Percentiles rank a stretch among this genome's conserved stretches.
These are phyloP conservation scores for Syzygium malaccense DNA, from an alignment of 441 rosid genomes.

Conservation along the genomic window DNA sequence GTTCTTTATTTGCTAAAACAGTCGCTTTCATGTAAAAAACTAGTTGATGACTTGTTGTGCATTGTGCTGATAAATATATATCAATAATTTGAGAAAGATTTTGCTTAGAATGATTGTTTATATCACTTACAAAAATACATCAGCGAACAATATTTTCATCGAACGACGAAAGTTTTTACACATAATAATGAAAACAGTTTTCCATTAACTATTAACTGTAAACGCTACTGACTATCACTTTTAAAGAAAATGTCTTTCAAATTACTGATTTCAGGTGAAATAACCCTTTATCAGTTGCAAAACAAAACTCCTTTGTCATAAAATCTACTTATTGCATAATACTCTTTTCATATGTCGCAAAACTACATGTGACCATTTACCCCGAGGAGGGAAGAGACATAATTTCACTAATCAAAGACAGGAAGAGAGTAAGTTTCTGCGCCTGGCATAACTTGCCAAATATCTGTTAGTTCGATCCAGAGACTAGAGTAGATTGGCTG, in stretches of 20 bases:
- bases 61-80: background rate
- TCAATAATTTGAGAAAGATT: background rate
- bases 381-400: background rate
- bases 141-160: background rate
- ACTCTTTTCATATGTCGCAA: background rate
- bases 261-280: background rate
- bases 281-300: background rate
- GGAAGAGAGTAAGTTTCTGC: background rate
- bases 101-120: background rate
- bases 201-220: background rate
- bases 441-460: background rate
- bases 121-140: no score
- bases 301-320: background rate
- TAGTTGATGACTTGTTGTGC: background rate
- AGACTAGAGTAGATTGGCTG: background rate
- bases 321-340: background rate
- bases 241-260: background rate
- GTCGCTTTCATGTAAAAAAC: background rate
- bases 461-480: background rate
- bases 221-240: background rate
- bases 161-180: rapidly evolving
- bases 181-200: background rate
- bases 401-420: background rate
- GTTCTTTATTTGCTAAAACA: background rate
- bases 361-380: background rate